Evolutionary conservation across 1,139 yeast genomes (phyloP).

Genomic region (Suhomyces taliae): DNA sequence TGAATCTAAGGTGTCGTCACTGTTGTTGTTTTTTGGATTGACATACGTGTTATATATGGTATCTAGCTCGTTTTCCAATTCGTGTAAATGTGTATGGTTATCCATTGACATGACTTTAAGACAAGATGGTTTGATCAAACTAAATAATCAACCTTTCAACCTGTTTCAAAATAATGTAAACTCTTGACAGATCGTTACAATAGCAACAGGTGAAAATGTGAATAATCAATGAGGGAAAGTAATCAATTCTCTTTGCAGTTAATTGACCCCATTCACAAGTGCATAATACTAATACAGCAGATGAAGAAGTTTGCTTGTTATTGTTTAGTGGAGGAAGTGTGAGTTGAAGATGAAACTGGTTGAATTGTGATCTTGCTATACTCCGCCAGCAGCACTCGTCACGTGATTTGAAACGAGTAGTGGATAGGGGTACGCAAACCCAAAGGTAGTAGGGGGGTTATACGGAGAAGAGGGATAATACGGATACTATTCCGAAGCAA

Average conservation of each 20-base stretch:
- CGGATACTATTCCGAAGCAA: no score
- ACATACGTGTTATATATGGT: slow-evolving; percentile 35
- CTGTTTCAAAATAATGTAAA: no score
- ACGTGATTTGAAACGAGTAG: slow-evolving; percentile 1
- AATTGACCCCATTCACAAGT: neutral
- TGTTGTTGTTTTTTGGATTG: slow-evolving; percentile 15
- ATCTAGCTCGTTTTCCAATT: slow-evolving; percentile 35
- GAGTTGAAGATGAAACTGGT: neutral
- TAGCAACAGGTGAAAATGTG: neutral
- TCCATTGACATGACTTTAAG: neutral
- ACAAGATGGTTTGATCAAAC: neutral
- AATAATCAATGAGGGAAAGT: neutral
- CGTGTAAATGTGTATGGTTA: slow-evolving; percentile 11
- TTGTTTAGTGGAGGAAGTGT: neutral
- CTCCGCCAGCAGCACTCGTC: slow-evolving; percentile 1
- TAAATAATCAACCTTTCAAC: no score
- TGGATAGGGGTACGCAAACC: neutral
- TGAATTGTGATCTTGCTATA: slow-evolving; percentile 6
- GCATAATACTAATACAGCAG: slow-evolving; percentile 5
- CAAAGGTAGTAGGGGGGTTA: neutral
- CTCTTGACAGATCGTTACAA: neutral
- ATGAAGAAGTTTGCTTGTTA: neutral
- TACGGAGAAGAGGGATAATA: no score
- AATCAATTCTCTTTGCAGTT: slow-evolving; percentile 1
- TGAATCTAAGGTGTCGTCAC: slow-evolving; percentile 36